These are phyloP conservation scores for Phytophthora agathidicida DNA, from an alignment of 352 stramenopile genomes.

Conservation along the genomic window DNA sequence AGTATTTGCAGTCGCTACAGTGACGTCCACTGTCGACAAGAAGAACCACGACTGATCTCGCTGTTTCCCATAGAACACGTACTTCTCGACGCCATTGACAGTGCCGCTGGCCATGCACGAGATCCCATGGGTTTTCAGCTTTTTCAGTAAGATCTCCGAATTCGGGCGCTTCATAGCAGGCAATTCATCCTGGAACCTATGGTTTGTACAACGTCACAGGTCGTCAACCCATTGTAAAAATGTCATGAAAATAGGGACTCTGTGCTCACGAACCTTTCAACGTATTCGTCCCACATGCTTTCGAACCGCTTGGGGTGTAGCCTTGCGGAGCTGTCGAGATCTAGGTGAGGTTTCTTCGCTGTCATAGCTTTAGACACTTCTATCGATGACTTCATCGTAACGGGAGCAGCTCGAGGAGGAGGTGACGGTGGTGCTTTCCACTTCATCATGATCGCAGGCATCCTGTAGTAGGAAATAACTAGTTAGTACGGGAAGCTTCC, in stretches of 20 bases:
- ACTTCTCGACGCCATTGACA: constrained; percentile 73
- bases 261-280: constrained; percentile 51
- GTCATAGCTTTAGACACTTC: constrained; percentile 11
- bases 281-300: constrained; percentile 80
- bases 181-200: constrained; percentile 41
- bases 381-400: constrained; percentile 17
- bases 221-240: constrained; percentile 1
- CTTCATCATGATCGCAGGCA: constrained; percentile 72
- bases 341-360: constrained; percentile 21
- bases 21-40: constrained; percentile 58
- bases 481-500: background rate
- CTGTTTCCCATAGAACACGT: constrained; percentile 80
- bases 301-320: constrained; percentile 77
- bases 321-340: constrained; percentile 47
- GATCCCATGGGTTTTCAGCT: constrained; percentile 53
- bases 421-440: constrained; percentile 46
- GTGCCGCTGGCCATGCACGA: constrained; percentile 79
- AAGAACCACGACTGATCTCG: constrained; percentile 52
- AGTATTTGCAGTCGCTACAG: constrained; percentile 39
- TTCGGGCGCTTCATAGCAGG: constrained; percentile 23
- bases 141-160: constrained; percentile 37
- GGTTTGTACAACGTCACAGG: constrained; percentile 1
- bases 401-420: constrained; percentile 4
- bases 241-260: background rate
- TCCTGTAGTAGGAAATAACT: constrained; percentile 29